Percentiles rank a stretch among this genome's conserved stretches.
Evolutionary conservation across 2,329 filamentous ascomycete genomes (phyloP).

Genomic region (Paracoccidioides lutzii): DNA sequence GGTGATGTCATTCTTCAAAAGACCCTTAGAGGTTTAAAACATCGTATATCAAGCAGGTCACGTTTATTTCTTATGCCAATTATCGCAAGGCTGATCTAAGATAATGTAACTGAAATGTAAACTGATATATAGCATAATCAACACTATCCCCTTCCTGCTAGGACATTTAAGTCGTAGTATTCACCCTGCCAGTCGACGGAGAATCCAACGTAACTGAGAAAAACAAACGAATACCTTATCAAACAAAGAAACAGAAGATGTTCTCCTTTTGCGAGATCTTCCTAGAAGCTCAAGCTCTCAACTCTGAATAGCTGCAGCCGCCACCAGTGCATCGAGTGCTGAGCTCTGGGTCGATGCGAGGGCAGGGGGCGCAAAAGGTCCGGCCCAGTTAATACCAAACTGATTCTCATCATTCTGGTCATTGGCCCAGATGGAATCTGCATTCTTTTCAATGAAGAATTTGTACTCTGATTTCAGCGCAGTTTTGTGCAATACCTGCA

Average conservation of each 20-base stretch:
- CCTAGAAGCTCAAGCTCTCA: background rate
- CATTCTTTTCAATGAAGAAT: slow-evolving; percentile 47
- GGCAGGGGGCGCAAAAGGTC: slow-evolving; percentile 39
- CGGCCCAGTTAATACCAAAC: slow-evolving; percentile 54
- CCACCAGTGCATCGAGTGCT: slow-evolving; percentile 55
- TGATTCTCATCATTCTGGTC: slow-evolving; percentile 35
- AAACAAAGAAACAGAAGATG: background rate
- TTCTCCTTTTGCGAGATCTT: background rate
- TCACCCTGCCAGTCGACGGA: too few species aligned
- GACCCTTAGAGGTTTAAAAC: too few species aligned
- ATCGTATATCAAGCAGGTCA: too few species aligned
- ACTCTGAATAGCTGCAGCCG: slow-evolving; percentile 29
- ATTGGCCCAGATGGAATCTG: slow-evolving; percentile 51
- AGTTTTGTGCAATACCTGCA: slow-evolving; percentile 44
- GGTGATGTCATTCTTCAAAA: too few species aligned
- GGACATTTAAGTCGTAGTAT: too few species aligned
- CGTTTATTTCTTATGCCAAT: background rate
- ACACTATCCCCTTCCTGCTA: too few species aligned
- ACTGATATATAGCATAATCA: too few species aligned
- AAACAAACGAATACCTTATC: background rate
- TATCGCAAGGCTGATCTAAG: too few species aligned
- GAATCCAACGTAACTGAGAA: too few species aligned
- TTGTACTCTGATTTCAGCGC: slow-evolving; percentile 40
- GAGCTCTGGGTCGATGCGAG: slow-evolving; percentile 50
- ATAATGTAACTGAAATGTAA: too few species aligned